Evolutionary conservation across 768 basidiomycete species (phyloP), one percentile per base, ranked within the genome.

Genomic region (Pleurotus tuoliensis): DNA sequence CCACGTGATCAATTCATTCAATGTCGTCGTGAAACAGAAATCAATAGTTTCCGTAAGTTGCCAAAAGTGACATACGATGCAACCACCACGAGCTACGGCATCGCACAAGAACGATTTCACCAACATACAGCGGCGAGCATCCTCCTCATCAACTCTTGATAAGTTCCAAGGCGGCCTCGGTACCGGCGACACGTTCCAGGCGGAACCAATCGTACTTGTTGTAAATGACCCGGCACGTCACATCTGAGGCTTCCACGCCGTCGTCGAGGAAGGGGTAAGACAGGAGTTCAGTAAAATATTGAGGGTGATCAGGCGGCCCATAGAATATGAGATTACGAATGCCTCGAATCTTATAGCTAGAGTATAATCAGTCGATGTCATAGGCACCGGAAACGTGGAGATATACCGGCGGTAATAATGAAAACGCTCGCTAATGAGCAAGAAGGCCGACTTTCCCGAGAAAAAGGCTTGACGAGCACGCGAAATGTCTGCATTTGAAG

Each of bases 341-440:
- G 5, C 96, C 97, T 62, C 94, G 80, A 50, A 98, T 84, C 63
- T 92, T 93, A 75, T 98, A 98, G 56, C 94, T 92, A 64, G 16
- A 24, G 16, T 34, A 4, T 15, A 55, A 37, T 51, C 25, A 20
- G 16, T 50, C 20, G 16, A 52, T 16, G 43, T 44, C 55, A 25
- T 5, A 22, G 12, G 38, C 41, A 15, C 43, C 41, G 16, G 59
- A 44, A 3, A 40, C 6, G 52, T 25, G 13, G 18, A 38, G 39
- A 68, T 76, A 44, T 44, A 87, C 88, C 94, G 78, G 60, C 92
- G 84, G 79, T 93, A 98, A 70, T 98, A 99, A 71, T 99, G 95
- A 78, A 98, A 98, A n/a, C 97, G 85, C 67, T 99, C 97, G 63
- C 91, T 96, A 66, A 98, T 77, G 59, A 98, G 78, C 27, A 99